Evolutionary conservation across 805 yeast genomes (phyloP), one percentile per base, ranked within the genome.

Genomic region (Hemisphaericaspora nanyangensis): DNA sequence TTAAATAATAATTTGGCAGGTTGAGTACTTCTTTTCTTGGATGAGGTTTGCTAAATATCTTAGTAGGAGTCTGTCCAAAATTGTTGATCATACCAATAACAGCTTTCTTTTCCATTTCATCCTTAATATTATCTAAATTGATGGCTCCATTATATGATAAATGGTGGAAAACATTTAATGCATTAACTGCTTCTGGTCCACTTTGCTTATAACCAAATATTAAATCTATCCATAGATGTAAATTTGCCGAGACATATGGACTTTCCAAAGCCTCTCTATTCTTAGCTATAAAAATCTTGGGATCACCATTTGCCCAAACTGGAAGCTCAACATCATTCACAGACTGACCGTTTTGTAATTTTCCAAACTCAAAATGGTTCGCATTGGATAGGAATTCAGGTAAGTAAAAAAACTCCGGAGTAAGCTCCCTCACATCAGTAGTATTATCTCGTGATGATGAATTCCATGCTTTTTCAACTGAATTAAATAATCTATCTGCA

Each of bases 61-160:
- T 85, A 35, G 74, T 54, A 1, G 96, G 96, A 0, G 95, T 88
- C 55, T 88, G 96, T 0, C 96, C 96, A 68, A 88, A 88, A 58
- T 88, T 88, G 55, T 89, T 93, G 37, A 88, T 88, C 49, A 85
- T 84, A 1, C 95, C 90, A 17, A 87, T 83, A 3, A 84, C 72
- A 1, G 95, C 91, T 28, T 79, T 68, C 46, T 81, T 72, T 58
- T 88, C 95, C 44, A 74, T 70, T 27, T 80, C 87, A 53, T 87
- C 90, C 43, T 76, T 70, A 40, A 88, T 82, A 17, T 70, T 71
- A 44, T 86, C 95, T 38, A 88, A 62, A 54, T 88, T 79, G 15
- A 85, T 80, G 0, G 90, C 86, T 2, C 96, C 96, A 38, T 82
- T 82, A 54, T 88, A 88, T 40, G 95, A 85, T 46, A 85, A 67